Conservation (phyloP, 441 rosid species). For the Populus hybrid region DNA sequence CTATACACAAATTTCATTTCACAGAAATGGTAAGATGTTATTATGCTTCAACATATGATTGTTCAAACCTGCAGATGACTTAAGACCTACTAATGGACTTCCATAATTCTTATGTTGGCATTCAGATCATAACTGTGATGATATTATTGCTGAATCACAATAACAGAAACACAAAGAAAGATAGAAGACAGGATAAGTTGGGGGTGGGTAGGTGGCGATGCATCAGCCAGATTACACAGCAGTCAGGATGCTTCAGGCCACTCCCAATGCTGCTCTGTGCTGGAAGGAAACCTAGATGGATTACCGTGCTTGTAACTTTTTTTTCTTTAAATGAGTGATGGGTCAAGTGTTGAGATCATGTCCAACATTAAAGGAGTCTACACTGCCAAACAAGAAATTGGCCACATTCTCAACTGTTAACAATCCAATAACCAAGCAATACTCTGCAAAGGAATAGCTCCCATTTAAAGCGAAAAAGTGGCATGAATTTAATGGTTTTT, state of each 20-base stretch:
- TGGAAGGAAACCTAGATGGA: not conserved
- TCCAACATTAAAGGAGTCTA: not conserved
- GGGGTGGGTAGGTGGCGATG: not conserved
- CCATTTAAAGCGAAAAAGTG: not conserved
- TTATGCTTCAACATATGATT: not conserved
- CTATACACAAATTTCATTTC: slow-evolving; percentile 36
- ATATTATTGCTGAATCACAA: not conserved
- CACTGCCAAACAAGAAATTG: not conserved
- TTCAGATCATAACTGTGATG: not conserved
- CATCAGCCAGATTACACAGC: not conserved
- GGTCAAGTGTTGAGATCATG: not conserved
- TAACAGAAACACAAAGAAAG: not conserved
- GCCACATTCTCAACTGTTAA: not conserved
- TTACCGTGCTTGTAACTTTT: not conserved
- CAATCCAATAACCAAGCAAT: not conserved
- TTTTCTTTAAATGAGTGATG: not conserved
- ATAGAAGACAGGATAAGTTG: not conserved
- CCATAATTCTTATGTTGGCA: not conserved
- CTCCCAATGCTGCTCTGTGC: not conserved
- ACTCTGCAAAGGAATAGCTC: not conserved
- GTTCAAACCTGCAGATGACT: not conserved
- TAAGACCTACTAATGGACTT: not conserved
- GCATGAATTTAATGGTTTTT: not conserved
- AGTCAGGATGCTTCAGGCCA: not conserved
- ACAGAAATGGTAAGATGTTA: not conserved